These are phyloP conservation scores for Aquilaria agallochum DNA, from an alignment of 441 rosid species.

Conservation along the genomic window DNA sequence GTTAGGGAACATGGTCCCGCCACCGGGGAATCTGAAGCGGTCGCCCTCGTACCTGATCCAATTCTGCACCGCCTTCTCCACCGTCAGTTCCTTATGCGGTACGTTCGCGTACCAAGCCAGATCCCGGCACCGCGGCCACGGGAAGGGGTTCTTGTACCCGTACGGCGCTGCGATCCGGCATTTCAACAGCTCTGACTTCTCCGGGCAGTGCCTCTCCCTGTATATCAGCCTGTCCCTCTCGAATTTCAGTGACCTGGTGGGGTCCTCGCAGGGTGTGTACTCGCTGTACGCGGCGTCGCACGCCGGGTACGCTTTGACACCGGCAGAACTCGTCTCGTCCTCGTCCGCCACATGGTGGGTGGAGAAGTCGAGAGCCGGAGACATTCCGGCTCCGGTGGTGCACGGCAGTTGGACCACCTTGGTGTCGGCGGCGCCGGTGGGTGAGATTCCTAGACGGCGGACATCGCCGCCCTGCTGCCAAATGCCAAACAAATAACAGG, in stretches of 20 bases:
- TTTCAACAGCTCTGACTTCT: slow-evolving; percentile 36
- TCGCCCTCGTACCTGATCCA: slow-evolving; percentile 77
- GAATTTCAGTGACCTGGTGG: slow-evolving; percentile 48
- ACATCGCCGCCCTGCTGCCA: slow-evolving; percentile 21
- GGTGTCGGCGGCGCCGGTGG: not conserved
- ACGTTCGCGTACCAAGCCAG: slow-evolving; percentile 78
- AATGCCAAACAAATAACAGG: slow-evolving; percentile 40
- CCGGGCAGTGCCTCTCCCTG: slow-evolving; percentile 88
- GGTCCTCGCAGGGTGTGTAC: slow-evolving; percentile 67
- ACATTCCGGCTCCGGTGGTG: not conserved
- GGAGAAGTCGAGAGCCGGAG: slow-evolving; percentile 29
- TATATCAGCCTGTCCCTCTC: slow-evolving; percentile 38
- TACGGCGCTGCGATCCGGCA: slow-evolving; percentile 79
- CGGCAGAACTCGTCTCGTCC: not conserved
- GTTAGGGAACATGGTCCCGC: slow-evolving; percentile 89
- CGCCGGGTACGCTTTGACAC: slow-evolving; percentile 26
- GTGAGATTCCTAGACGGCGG: too few species aligned
- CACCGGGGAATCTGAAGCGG: slow-evolving; percentile 77
- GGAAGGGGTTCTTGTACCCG: slow-evolving; percentile 69
- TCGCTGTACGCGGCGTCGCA: slow-evolving; percentile 47
- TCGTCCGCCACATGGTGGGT: slow-evolving; percentile 19
- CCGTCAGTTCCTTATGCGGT: slow-evolving; percentile 84
- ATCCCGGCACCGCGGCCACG: slow-evolving; percentile 76
- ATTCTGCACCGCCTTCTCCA: slow-evolving; percentile 85
- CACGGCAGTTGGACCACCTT: not conserved